Evolutionary conservation across 148 eudicot genomes (phyloP).

Genomic region (Rhododendron simsii): DNA sequence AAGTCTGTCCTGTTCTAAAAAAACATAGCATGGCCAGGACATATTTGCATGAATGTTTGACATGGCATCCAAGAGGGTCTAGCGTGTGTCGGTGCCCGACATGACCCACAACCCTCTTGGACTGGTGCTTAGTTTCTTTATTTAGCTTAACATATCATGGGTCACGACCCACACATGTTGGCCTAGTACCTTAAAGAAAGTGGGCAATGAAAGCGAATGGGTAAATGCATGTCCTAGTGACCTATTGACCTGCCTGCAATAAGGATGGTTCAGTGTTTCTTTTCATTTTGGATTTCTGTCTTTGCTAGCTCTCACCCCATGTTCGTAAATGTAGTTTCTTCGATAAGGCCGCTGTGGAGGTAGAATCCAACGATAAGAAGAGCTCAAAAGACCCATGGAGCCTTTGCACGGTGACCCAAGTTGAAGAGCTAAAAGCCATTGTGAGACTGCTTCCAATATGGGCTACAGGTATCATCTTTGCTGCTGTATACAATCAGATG

Average conservation of each 20-base stretch:
- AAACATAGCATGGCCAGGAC: too few relatives aligned
- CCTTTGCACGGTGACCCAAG: conserved; percentile 56
- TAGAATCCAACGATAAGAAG: conserved; percentile 8
- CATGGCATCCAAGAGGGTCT: too few relatives aligned
- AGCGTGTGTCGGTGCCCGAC: too few relatives aligned
- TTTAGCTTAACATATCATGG: too few relatives aligned
- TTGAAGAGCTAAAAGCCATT: conserved; percentile 55
- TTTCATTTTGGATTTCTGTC: background rate
- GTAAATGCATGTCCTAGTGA: too few relatives aligned
- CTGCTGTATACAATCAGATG: conserved; percentile 59
- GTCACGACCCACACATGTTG: too few relatives aligned
- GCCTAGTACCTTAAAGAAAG: too few relatives aligned
- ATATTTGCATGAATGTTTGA: too few relatives aligned
- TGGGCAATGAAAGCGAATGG: too few relatives aligned
- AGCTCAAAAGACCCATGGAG: conserved; percentile 35
- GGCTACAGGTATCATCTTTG: conserved; percentile 59
- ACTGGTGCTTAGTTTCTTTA: too few relatives aligned
- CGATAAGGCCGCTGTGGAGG: conserved; percentile 52
- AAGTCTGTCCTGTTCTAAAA: too few relatives aligned
- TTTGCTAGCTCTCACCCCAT: background rate
- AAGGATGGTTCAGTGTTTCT: background rate
- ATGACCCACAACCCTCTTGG: too few relatives aligned
- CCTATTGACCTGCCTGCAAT: background rate
- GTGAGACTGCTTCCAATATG: conserved; percentile 55
- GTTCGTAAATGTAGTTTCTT: conserved; percentile 33